Base-by-base conservation (phyloP, 306 rosid genomes). In the Psophocarpus tetragonolobus region DNA sequence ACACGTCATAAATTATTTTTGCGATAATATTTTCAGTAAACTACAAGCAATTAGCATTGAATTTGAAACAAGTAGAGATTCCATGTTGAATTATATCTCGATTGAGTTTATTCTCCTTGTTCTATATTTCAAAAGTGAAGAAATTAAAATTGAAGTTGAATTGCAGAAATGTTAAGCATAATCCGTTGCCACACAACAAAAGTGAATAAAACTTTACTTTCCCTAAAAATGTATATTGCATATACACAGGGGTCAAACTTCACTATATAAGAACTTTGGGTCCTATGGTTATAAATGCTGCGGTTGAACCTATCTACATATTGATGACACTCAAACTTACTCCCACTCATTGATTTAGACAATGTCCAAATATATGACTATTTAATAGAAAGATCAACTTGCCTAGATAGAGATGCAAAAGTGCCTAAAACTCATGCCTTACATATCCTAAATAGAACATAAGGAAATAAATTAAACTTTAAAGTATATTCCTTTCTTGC, bases 401-500 rank as follows among this genome's bases (percentile, higher is more conserved):
- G 71, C 82, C 7, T 45, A 72, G 33, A 62, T 50, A 20, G 67
- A 86, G 62, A 47, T 30, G 67, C 76, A 51, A 74, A 41, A 77
- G 74, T 36, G 75, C 73, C 54, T 74, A 73, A 71, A 53, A 42
- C n/a, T 38, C 50, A 76, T 21, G 77, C n/a, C 76, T 58, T 51
- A 71, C 68, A 42, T 33, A 51, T 64, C 68, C 47, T 57, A 32
- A 71, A 71, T 75, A 77, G 79, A 79, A 61, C 73, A 58, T 32
- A 58, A 65, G 17, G 57, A 80, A 82, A 75, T 76, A 75, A 51
- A 68, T 75, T 58, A 85, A 89, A 47, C 44, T 44, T 81, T 58
- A 29, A 53, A 75, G 53, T 38, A 48, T 71, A 75, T 64, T 58
- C 12, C 69, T 76, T 63, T 82, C 95, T 87, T 88, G 84, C 98